Evolutionary conservation across 352 stramenopile species (phyloP).

Genomic region (Globisporangium cylindrosporum): DNA sequence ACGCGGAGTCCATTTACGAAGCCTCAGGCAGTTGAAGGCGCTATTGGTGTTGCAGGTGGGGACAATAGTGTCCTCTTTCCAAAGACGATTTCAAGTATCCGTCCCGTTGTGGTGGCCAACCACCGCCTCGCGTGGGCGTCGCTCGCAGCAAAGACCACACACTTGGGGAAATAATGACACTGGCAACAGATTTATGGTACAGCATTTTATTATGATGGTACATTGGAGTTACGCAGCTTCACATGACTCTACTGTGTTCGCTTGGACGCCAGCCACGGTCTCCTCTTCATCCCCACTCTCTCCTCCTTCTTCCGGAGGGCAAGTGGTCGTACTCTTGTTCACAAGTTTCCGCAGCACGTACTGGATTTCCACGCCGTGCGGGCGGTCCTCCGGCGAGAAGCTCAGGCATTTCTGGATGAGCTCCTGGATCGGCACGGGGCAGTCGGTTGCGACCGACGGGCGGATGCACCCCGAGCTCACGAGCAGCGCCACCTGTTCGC

Average conservation of each 20-base stretch:
- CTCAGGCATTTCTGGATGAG: conserved; percentile 44
- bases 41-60: background rate
- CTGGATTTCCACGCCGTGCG: conserved; percentile 34
- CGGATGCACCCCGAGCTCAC: conserved; percentile 47
- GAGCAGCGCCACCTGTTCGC: conserved; percentile 46
- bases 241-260: background rate
- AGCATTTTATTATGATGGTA: background rate
- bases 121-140: conserved; percentile 9
- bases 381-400: conserved; percentile 41
- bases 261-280: background rate
- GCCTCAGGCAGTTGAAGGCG: too few species aligned
- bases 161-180: background rate
- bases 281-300: background rate
- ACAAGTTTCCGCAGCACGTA: conserved; percentile 40
- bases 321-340: background rate
- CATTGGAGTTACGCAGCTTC: background rate
- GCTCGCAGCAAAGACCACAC: background rate
- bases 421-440: conserved; percentile 40
- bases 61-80: background rate
- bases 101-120: conserved; percentile 3
- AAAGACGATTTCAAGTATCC: background rate
- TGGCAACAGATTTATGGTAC: background rate
- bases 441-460: conserved; percentile 39
- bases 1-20: background rate
- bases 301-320: background rate